Percentiles rank a stretch among this genome's conserved stretches.
phyloP scores from a whole-genome alignment of 1,284 basidiomycete genomes.

The Porphyrellus sp. region DNA sequence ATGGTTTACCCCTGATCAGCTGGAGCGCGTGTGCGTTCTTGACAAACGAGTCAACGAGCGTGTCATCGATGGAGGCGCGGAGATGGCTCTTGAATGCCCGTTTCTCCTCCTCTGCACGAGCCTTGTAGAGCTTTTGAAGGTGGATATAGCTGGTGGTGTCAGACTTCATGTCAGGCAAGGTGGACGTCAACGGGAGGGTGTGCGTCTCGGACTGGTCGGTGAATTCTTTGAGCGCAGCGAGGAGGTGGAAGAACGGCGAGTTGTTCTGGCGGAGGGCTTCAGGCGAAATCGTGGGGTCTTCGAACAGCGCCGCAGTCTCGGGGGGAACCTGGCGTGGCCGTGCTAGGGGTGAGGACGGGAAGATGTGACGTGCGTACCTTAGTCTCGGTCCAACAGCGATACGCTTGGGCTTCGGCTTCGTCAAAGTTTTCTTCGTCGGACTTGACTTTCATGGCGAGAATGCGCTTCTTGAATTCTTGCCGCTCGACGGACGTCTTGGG shows the following conservation, averaged over 20 bases:
- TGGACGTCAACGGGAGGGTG: constrained; percentile 51
- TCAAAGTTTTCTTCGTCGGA: constrained; percentile 95
- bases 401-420: constrained; percentile 82
- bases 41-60: constrained; percentile 78
- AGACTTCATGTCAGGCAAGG: constrained; percentile 96
- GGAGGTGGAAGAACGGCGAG: constrained; percentile 81
- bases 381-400: constrained; percentile 69
- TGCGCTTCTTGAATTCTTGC: constrained; percentile 69
- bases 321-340: constrained; percentile 50
- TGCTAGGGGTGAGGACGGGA: background rate
- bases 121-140: constrained; percentile 76
- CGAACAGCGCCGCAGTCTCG: constrained; percentile 64
- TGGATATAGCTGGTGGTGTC: constrained; percentile 81
- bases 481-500: constrained; percentile 71
- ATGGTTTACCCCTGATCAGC: constrained; percentile 70
- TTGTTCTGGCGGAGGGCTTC: constrained; percentile 38
- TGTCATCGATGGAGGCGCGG: constrained; percentile 43
- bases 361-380: constrained; percentile 36
- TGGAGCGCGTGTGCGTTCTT: constrained; percentile 86
- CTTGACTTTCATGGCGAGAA: constrained; percentile 63
- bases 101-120: constrained; percentile 70
- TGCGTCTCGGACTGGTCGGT: constrained; percentile 45
- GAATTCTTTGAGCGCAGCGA: constrained; percentile 72
- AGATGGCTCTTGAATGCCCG: constrained; percentile 48
- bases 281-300: constrained; percentile 47